These are phyloP conservation scores for Biancaea sappan DNA, from an alignment of 306 rosid genomes.

Conservation along the genomic window DNA sequence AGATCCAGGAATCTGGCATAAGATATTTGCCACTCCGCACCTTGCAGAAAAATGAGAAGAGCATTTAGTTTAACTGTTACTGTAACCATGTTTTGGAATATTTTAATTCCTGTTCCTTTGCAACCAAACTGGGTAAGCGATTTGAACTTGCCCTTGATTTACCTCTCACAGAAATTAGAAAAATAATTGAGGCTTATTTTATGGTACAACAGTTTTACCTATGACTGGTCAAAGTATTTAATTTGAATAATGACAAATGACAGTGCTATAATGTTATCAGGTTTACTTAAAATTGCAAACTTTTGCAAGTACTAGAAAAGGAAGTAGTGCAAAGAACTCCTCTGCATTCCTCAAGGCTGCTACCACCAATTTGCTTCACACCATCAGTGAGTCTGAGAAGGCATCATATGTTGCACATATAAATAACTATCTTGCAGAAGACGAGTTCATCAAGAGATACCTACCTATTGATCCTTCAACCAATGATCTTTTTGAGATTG, in stretches of 20 bases:
- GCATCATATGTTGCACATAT: slow-evolving; percentile 90
- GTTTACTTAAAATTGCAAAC: slow-evolving; percentile 82
- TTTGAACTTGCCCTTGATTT: neutral
- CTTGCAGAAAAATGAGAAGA: neutral
- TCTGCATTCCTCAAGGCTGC: slow-evolving; percentile 96
- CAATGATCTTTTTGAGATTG: slow-evolving; percentile 86
- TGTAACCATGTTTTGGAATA: slow-evolving; percentile 19
- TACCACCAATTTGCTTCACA: slow-evolving; percentile 96
- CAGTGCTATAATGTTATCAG: slow-evolving; percentile 42
- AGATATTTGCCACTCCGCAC: neutral
- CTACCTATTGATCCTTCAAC: slow-evolving; percentile 90
- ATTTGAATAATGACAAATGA: neutral
- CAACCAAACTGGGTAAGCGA: neutral
- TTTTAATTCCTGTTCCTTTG: neutral
- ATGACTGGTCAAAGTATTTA: neutral
- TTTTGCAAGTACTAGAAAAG: slow-evolving; percentile 76
- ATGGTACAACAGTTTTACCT: neutral
- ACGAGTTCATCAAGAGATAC: slow-evolving; percentile 73
- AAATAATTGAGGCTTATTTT: neutral
- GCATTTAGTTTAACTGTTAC: neutral
- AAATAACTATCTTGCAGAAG: slow-evolving; percentile 84
- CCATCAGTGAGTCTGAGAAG: slow-evolving; percentile 97
- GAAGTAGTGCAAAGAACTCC: slow-evolving; percentile 74
- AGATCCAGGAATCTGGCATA: neutral
- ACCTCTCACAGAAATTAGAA: slow-evolving; percentile 19